A percentile compares a stretch with the other conserved stretches of the same genome.
Conservation (phyloP, 2,329 filamentous ascomycete species). For the Aureobasidium sp. region DNA sequence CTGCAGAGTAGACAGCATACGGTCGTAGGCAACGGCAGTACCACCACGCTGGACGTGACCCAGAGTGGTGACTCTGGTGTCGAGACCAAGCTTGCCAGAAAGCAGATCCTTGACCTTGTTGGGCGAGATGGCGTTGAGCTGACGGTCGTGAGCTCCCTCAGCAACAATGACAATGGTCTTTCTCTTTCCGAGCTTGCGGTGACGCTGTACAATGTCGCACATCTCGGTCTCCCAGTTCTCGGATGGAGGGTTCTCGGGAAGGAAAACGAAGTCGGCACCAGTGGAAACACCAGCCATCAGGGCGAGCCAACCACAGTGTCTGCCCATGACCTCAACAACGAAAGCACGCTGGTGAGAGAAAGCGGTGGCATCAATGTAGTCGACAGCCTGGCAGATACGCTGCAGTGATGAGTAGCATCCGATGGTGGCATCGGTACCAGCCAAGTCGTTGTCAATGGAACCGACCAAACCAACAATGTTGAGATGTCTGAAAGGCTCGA, state of each 20-base stretch:
- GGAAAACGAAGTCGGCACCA: constrained; percentile 93
- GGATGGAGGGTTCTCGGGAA: constrained; percentile 84
- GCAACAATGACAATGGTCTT: constrained; percentile 98
- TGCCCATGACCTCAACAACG: constrained; percentile 96
- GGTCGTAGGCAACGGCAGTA: constrained; percentile 84
- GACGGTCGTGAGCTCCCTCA: constrained; percentile 80
- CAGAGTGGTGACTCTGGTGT: constrained; percentile 89
- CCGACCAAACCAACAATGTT: constrained; percentile 96
- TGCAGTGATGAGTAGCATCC: constrained; percentile 91
- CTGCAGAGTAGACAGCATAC: constrained; percentile 86
- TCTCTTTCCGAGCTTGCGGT: constrained; percentile 81
- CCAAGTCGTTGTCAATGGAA: constrained; percentile 97
- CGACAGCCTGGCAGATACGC: constrained; percentile 90
- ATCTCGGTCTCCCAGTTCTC: constrained; percentile 87
- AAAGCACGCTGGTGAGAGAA: constrained; percentile 93
- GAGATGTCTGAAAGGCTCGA: constrained; percentile 71
- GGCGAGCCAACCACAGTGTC: constrained; percentile 95
- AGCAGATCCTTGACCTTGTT: constrained; percentile 80
- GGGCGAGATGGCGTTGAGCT: constrained; percentile 77
- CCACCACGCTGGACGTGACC: constrained; percentile 97
- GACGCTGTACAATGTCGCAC: constrained; percentile 69
- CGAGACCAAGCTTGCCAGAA: constrained; percentile 70
- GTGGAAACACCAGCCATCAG: constrained; percentile 93
- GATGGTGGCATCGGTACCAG: constrained; percentile 90
- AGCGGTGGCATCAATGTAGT: constrained; percentile 93